Percentiles rank a stretch among this genome's conserved stretches.
These are phyloP conservation scores for Fusarium nodosum DNA, from an alignment of 2,329 filamentous ascomycete genomes.

Conservation along the genomic window DNA sequence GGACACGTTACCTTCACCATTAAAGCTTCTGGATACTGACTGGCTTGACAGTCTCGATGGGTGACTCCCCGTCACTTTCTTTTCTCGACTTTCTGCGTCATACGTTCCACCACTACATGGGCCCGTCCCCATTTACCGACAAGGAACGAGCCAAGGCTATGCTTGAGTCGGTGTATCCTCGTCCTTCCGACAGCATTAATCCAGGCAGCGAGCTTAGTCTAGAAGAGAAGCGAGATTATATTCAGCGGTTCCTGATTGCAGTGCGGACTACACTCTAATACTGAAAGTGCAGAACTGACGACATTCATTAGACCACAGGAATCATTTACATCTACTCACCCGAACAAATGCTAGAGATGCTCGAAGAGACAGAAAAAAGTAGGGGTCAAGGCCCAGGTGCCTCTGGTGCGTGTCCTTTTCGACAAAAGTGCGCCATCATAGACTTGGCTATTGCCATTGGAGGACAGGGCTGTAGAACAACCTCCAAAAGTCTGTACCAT, in stretches of 20 bases:
- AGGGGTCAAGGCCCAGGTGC: neutral
- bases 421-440: neutral
- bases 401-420: rapidly evolving
- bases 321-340: neutral
- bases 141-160: neutral
- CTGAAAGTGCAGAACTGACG: neutral
- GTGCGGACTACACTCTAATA: rapidly evolving
- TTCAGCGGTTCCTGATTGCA: neutral
- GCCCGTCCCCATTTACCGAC: neutral
- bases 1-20: neutral
- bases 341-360: neutral
- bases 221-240: neutral
- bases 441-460: neutral
- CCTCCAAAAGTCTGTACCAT: neutral
- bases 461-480: neutral
- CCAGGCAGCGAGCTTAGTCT: neutral
- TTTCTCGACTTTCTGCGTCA: neutral
- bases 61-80: neutral
- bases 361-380: neutral
- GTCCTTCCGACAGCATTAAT: neutral
- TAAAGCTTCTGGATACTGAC: neutral
- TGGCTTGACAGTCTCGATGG: neutral
- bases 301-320: neutral
- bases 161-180: neutral
- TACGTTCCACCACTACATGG: neutral